phyloP scores from a whole-genome alignment of 495 filamentous ascomycete genomes.

The Penicillium arizonense region DNA sequence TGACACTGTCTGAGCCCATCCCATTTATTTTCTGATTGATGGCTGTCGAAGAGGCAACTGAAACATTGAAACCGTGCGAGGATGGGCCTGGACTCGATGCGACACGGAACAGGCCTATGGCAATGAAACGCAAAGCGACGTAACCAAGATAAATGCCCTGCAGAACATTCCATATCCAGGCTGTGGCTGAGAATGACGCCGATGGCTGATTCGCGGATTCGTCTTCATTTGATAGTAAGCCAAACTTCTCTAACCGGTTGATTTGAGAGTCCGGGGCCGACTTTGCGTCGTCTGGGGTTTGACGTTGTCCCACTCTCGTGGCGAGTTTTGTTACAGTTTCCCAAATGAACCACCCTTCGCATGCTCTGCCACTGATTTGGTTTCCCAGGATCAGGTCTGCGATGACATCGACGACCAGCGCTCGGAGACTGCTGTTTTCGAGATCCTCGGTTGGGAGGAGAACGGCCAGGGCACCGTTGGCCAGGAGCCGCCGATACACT shows the following conservation, averaged over 20 bases:
- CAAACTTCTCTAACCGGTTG: slow-evolving; percentile 47
- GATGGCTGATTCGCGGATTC: slow-evolving; percentile 13
- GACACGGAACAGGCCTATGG: slow-evolving; percentile 48
- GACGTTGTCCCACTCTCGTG: slow-evolving; percentile 32
- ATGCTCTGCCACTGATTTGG: slow-evolving; percentile 69
- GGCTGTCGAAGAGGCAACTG: slow-evolving; percentile 26
- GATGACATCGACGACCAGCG: slow-evolving; percentile 79
- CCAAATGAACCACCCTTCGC: slow-evolving; percentile 84
- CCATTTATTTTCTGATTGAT: slow-evolving; percentile 11
- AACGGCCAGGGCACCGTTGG: slow-evolving; percentile 72
- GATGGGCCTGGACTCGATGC: slow-evolving; percentile 29
- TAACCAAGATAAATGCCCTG: slow-evolving; percentile 67
- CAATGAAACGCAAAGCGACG: slow-evolving; percentile 61
- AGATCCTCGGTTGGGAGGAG: slow-evolving; percentile 91
- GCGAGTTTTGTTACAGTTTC: slow-evolving; percentile 69
- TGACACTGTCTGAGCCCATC: slow-evolving; percentile 39
- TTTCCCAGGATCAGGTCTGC: slow-evolving; percentile 83
- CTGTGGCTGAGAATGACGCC: slow-evolving; percentile 31
- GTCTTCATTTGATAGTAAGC: slow-evolving; percentile 40
- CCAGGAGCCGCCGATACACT: slow-evolving; percentile 77
- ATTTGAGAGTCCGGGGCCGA: slow-evolving; percentile 18
- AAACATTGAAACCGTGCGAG: slow-evolving; percentile 25
- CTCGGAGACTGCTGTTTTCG: slow-evolving; percentile 77
- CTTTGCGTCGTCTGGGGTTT: slow-evolving; percentile 18
- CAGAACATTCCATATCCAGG: slow-evolving; percentile 65